A percentile compares a stretch with the other conserved stretches of the same genome.
Conservation (phyloP, 2,329 filamentous ascomycete genomes). For the Trichocomaceae sp. region DNA sequence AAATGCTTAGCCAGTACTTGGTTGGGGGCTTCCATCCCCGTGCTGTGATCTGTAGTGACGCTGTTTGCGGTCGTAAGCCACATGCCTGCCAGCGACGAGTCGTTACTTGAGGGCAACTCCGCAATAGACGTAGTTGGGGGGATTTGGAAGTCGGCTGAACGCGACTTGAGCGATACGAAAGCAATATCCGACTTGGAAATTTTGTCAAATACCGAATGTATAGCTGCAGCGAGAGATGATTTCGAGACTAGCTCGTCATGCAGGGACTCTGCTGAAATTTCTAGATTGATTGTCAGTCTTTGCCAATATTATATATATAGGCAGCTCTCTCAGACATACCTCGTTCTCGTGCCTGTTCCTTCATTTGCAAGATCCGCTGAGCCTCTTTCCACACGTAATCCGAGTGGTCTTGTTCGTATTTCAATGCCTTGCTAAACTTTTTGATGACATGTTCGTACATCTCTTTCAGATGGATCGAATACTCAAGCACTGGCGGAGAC, state of each 20-base stretch:
- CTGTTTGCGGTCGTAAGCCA: constrained; percentile 85
- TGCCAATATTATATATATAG: constrained; percentile 17
- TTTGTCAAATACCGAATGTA: constrained; percentile 73
- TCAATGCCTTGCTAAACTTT: constrained; percentile 85
- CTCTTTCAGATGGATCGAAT: constrained; percentile 64
- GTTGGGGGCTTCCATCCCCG: constrained; percentile 51
- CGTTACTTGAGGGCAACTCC: constrained; percentile 63
- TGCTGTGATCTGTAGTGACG: constrained; percentile 62
- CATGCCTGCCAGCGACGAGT: constrained; percentile 64
- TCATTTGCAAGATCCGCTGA: constrained; percentile 71
- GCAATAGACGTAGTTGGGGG: constrained; percentile 60
- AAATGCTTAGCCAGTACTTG: constrained; percentile 71
- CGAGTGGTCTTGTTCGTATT: constrained; percentile 82
- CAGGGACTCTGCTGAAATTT: constrained; percentile 30
- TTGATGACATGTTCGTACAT: constrained; percentile 86
- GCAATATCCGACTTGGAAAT: constrained; percentile 82
- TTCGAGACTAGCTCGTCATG: constrained; percentile 45
- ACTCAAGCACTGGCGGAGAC: constrained; percentile 70
- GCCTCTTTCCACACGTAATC: constrained; percentile 91
- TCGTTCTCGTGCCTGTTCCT: constrained; percentile 69
- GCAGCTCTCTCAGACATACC: constrained; percentile 20
- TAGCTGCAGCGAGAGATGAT: constrained; percentile 74
- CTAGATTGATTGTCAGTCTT: constrained; percentile 18
- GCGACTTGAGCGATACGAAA: constrained; percentile 66
- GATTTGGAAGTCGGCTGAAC: constrained; percentile 58